Percentiles rank a stretch among this genome's conserved stretches.
These are phyloP conservation scores for Tolypocladium nubicola DNA, from an alignment of 2,329 filamentous ascomycete species.

Conservation along the genomic window DNA sequence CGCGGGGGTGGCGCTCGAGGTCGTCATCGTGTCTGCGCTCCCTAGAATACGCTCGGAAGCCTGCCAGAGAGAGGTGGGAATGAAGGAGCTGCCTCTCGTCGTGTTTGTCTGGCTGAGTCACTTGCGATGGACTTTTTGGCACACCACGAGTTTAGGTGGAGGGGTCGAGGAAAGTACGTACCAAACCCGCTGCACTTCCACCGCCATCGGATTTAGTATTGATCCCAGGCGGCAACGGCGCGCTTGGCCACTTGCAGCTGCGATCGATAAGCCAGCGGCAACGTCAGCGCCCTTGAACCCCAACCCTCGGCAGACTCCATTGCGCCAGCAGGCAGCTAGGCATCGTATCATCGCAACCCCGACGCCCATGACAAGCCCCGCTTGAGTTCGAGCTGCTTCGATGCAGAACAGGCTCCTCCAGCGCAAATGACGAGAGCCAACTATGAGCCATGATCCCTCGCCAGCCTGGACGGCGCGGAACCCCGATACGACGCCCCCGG, in stretches of 20 bases:
- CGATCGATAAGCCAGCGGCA: neutral
- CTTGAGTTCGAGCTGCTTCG: slow-evolving; percentile 14
- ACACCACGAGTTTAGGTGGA: neutral
- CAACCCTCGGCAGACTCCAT: neutral
- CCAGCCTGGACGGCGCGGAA: neutral
- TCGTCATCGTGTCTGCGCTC: slow-evolving; percentile 27
- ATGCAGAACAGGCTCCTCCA: slow-evolving; percentile 17
- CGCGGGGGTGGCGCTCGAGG: slow-evolving; percentile 20
- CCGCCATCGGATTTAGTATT: slow-evolving; percentile 3
- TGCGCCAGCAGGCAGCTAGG: neutral
- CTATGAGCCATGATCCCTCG: slow-evolving; percentile 39
- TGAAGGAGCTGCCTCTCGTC: neutral
- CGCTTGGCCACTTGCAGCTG: neutral
- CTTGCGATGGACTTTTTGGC: neutral
- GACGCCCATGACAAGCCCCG: slow-evolving; percentile 10
- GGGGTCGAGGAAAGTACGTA: neutral
- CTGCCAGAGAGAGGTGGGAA: neutral
- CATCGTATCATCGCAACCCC: neutral
- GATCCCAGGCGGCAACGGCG: neutral
- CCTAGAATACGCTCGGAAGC: neutral
- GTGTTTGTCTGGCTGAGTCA: slow-evolving; percentile 1
- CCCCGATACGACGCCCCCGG: neutral
- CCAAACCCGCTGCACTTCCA: neutral
- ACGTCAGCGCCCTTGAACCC: neutral
- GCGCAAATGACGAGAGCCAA: slow-evolving; percentile 24